Percentiles rank a stretch among this genome's conserved stretches.
Conservation (phyloP, 1,284 basidiomycete genomes). For the Ganoderma resinaceum region DNA sequence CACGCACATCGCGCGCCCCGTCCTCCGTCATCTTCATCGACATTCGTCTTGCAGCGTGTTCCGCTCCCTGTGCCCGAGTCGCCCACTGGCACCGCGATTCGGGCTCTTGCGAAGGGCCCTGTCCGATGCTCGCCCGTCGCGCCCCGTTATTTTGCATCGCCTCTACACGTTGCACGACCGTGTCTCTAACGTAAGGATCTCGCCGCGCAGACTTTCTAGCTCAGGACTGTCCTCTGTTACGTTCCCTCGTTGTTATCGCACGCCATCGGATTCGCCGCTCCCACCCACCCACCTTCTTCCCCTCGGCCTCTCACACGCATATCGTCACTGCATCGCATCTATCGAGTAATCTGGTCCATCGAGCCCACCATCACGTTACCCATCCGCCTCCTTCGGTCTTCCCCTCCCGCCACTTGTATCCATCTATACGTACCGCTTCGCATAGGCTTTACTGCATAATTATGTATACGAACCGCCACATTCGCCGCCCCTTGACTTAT, state of each 20-base stretch:
- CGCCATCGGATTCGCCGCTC: conserved; percentile 25
- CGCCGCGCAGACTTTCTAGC: conserved; percentile 22
- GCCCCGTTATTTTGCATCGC: conserved; percentile 19
- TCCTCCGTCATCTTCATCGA: conserved; percentile 3
- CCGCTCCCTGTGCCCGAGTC: conserved; percentile 1
- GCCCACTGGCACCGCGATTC: neutral
- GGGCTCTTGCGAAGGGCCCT: neutral
- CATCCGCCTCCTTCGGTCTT: conserved; percentile 6
- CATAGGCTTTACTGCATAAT: conserved; percentile 25
- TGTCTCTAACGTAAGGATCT: conserved; percentile 28
- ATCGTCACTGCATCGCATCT: conserved; percentile 27
- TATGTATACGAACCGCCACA: conserved; percentile 27
- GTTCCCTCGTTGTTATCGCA: conserved; percentile 28
- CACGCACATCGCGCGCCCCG: conserved; percentile 5
- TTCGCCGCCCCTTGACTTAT: conserved; percentile 25
- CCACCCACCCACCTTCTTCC: conserved; percentile 11
- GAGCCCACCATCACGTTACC: conserved; percentile 13
- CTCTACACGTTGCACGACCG: neutral
- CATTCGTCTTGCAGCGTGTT: neutral
- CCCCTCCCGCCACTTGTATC: conserved; percentile 19
- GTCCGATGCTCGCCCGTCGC: conserved; percentile 1
- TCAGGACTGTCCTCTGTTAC: conserved; percentile 27
- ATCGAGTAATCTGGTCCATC: conserved; percentile 21
- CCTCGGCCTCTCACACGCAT: conserved; percentile 18
- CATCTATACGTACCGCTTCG: conserved; percentile 21